These are phyloP conservation scores for Neofusicoccum ribis DNA, from an alignment of 2,329 filamentous ascomycete genomes.

Conservation along the genomic window DNA sequence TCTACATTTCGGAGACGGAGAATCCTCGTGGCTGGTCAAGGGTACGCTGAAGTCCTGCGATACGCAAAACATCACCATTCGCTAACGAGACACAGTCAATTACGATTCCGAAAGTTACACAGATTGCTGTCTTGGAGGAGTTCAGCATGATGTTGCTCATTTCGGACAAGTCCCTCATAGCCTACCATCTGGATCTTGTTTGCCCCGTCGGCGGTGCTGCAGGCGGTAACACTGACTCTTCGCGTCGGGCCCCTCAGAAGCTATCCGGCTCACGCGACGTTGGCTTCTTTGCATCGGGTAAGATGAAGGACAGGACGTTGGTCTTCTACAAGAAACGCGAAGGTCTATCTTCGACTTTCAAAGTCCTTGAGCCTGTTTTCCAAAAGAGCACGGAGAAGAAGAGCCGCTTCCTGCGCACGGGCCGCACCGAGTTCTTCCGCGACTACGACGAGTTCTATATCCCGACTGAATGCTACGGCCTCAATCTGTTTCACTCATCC, in stretches of 20 bases:
- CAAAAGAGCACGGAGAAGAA: constrained; percentile 89
- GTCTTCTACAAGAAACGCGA: constrained; percentile 98
- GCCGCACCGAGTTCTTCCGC: constrained; percentile 90
- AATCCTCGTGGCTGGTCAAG: constrained; percentile 90
- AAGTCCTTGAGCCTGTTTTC: constrained; percentile 89
- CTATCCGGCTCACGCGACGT: constrained; percentile 86
- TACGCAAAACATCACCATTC: constrained; percentile 3
- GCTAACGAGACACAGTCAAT: constrained; percentile 61
- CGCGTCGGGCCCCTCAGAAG: constrained; percentile 85
- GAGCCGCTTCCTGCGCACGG: constrained; percentile 66
- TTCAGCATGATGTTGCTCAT: constrained; percentile 92
- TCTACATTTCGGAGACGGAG: constrained; percentile 83
- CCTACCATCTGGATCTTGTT: constrained; percentile 89
- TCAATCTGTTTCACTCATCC: constrained; percentile 94
- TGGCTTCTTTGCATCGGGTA: constrained; percentile 91
- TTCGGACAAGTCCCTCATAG: constrained; percentile 85
- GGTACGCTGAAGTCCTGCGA: constrained; percentile 56
- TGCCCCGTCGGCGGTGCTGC: constrained; percentile 57
- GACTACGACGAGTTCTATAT: constrained; percentile 99
- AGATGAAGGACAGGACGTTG: constrained; percentile 94
- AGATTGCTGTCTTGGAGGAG: constrained; percentile 92
- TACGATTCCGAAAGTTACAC: constrained; percentile 74
- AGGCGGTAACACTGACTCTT: constrained; percentile 63
- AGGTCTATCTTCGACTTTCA: constrained; percentile 89
- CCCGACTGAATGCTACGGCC: constrained; percentile 87